Evolutionary conservation across 129 eudicot genomes (phyloP), one percentile per base, ranked within the genome.

Genomic region (Pseudognaphalium luteoalbum): DNA sequence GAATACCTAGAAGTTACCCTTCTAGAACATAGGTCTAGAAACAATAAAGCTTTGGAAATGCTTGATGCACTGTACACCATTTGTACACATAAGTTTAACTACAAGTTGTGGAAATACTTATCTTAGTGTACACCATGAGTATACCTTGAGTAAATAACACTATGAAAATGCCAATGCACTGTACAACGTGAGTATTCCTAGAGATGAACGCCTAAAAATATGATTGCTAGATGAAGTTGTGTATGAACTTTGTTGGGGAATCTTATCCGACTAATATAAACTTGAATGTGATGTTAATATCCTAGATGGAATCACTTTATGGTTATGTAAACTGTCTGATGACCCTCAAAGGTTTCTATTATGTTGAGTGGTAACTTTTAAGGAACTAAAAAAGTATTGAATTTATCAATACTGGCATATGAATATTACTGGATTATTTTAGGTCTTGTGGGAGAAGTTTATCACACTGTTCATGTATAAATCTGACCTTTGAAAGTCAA

Each of bases 181-280:
- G n/a, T n/a, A n/a, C n/a, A n/a, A n/a, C n/a, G n/a, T n/a, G n/a
- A n/a, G n/a, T n/a, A n/a, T n/a, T n/a, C n/a, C n/a, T n/a, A n/a
- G n/a, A n/a, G n/a, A n/a, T n/a, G n/a, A n/a, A n/a, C n/a, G 67
- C 79, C 82, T 77, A 82, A 67, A 73, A 65, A 61, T 71, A 2
- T 82, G 14, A 17, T 77, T 77, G 54, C 3, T n/a, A n/a, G n/a
- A 28, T 65, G 61, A 66, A 22, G 21, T 57, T 80, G 69, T 74
- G 70, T 39, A 56, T 41, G 61, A 20, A 35, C 7, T 66, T 33
- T 72, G 37, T 76, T 76, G 73, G 69, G 76, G 73, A n/a, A 6
- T 58, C 69, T 52, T 44, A 16, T 63, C 9, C 9, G 16, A 54
- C 20, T 15, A 29, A 25, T 75, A 25, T 30, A 67, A 29, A 61